phyloP scores from a whole-genome alignment of 768 basidiomycete genomes.

The Hebeloma cylindrosporum region DNA sequence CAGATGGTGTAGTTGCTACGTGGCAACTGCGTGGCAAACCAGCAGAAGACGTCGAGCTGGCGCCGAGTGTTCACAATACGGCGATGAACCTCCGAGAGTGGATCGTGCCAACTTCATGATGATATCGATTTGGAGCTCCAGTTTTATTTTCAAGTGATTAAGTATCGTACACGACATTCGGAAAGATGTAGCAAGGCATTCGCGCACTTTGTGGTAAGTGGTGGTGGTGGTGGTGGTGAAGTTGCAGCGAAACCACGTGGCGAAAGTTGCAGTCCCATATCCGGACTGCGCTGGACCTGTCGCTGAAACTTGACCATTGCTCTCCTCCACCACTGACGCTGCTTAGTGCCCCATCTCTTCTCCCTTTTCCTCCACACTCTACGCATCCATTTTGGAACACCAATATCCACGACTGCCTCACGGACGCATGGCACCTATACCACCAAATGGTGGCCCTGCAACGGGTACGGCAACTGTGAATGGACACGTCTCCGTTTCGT shows the following conservation, averaged over 20 bases:
- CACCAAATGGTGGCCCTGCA: slow-evolving; percentile 12
- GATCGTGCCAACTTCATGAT: too few species aligned
- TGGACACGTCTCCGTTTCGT: slow-evolving; percentile 16
- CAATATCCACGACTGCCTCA: slow-evolving; percentile 16
- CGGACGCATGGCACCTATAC: too few species aligned
- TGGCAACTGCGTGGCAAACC: too few species aligned
- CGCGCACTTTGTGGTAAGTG: background rate
- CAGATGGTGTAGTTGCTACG: too few species aligned
- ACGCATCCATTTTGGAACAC: slow-evolving; percentile 8
- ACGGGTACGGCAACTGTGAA: slow-evolving; percentile 11
- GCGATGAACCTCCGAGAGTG: too few species aligned
- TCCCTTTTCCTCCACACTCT: slow-evolving; percentile 4
- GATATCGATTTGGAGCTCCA: too few species aligned
- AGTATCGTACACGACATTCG: too few species aligned
- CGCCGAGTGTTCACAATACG: too few species aligned
- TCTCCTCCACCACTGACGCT: slow-evolving; percentile 1
- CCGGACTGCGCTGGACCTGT: background rate
- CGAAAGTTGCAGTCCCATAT: slow-evolving; percentile 9
- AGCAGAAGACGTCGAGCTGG: too few species aligned
- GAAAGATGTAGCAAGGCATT: background rate
- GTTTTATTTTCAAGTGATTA: too few species aligned
- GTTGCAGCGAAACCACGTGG: slow-evolving; percentile 18
- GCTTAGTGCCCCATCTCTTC: background rate
- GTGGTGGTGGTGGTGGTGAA: slow-evolving; percentile 1
- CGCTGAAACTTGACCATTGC: slow-evolving; percentile 1